Base-by-base conservation (phyloP, 208 protist species). In the Leptomonas seymouri region DNA sequence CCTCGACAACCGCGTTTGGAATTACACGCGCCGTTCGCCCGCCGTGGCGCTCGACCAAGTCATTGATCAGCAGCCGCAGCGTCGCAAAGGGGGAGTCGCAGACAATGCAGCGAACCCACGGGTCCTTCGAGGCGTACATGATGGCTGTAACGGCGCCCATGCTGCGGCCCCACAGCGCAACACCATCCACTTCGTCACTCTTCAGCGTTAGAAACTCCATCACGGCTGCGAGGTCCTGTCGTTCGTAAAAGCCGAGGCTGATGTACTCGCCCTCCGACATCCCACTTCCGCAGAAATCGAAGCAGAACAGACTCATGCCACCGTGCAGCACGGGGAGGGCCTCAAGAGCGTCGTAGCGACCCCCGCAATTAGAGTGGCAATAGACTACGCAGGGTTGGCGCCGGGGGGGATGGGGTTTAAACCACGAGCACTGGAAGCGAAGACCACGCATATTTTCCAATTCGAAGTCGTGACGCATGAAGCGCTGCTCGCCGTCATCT, bases 81-180 rank as follows among this genome's bases (percentile, higher is more conserved):
- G 81, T 88, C 16, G 91, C 87, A 55, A 99, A 99, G 18, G 97
- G 97, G 28, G 88, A 96, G 76, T 99, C 97, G 59, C 96, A 91
- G 28, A 98, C 89, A 60, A 99, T 87, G 61, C 90, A 93, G 41
- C 85, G 84, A 45, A 99, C 90, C 18, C 73, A 89, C 23, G 81
- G 74, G 76, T 99, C 96, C 46, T 90, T 96, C 15, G 84, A 58
- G 39, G 90, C 90, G 71, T 99, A 98, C 89, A 99, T 96, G 78
- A 99, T 93, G 25, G 87, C 60, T 18, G 97, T 98, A 11, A 97
- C 96, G 1, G 97, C 97, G 27, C 97, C 97, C 97, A 99, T 99
- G 69, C 90, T 97, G 48, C 96, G 81, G 14, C 96, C 96, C 95
- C 96, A 98, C 30, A 98, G 64, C 57, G 77, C 87, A 54, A 97